Evolutionary conservation across 352 stramenopile species (phyloP), one percentile per base, ranked within the genome.

Genomic region (Lagenidium sp.): DNA sequence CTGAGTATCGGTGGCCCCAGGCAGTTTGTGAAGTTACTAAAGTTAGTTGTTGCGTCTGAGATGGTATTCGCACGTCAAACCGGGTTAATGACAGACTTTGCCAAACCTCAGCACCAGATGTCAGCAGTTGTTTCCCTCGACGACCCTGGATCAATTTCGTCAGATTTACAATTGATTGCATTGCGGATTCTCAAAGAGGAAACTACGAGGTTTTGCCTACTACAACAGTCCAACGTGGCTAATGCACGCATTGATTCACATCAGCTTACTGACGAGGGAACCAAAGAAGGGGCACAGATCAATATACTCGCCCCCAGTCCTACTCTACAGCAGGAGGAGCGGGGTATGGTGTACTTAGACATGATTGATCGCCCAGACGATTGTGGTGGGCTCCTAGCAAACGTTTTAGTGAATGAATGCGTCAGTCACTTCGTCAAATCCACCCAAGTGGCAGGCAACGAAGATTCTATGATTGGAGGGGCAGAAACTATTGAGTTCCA

Each of bases 341-440:
- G n/a, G n/a, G n/a, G n/a, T n/a, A n/a, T n/a, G n/a, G n/a, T n/a
- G n/a, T n/a, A n/a, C n/a, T n/a, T n/a, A n/a, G n/a, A n/a, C n/a
- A n/a, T n/a, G n/a, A n/a, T n/a, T n/a, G n/a, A n/a, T n/a, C n/a
- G 57, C n/a, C 31, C 79, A 6, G 54, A 83, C 45, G 68, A 82
- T 26, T 68, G 84, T 16, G 69, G 84, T 23, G 68, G 63, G 2
- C 22, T 84, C 6, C 53, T 92, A 8, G 85, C 75, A 3, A 84
- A 64, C 44, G 68, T 91, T 4, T 46, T 94, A 5, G 75, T 94
- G 10, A 73, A 89, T 36, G 82, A 94, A 35, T 94, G 82, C 38
- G 76, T 92, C 21, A 83, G 59, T 38, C 82, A 94, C 41, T 88
- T 94, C 50, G 70, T 89, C 15, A 68, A 84, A 36, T 91, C 82